Conservation (phyloP, 345 rosid genomes). For the Acer campestre region DNA sequence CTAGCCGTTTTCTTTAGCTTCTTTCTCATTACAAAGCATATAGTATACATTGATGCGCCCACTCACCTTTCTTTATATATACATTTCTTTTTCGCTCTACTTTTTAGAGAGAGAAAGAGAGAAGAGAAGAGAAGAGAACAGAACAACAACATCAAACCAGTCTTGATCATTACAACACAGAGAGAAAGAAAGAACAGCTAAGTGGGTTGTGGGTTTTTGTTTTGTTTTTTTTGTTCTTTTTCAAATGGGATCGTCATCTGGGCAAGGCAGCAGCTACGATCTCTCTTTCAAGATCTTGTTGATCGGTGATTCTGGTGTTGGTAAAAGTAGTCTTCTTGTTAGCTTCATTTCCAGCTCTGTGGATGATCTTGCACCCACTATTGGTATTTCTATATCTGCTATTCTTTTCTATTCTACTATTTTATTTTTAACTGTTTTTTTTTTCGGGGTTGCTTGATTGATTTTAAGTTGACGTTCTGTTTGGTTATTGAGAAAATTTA, state of each 20-base stretch:
- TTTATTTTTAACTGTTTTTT: too few species aligned
- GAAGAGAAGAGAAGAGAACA: slow-evolving; percentile 11
- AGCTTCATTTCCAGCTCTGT: slow-evolving; percentile 82
- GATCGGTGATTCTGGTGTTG: slow-evolving; percentile 96
- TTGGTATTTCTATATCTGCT: slow-evolving; percentile 46
- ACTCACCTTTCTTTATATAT: slow-evolving; percentile 15
- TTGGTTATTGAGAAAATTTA: slow-evolving; percentile 16
- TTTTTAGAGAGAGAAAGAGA: slow-evolving; percentile 20
- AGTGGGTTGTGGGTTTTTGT: neutral
- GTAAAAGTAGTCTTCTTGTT: slow-evolving; percentile 95
- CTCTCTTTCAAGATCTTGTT: slow-evolving; percentile 95
- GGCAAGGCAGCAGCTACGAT: slow-evolving; percentile 67
- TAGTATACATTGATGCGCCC: slow-evolving; percentile 40
- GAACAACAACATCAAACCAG: slow-evolving; percentile 5
- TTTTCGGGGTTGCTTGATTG: neutral
- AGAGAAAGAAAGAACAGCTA: slow-evolving; percentile 3
- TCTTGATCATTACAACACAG: slow-evolving; percentile 33
- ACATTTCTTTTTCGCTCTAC: slow-evolving; percentile 35
- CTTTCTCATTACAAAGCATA: slow-evolving; percentile 30
- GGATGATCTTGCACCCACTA: slow-evolving; percentile 87
- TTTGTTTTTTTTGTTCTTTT: too few species aligned
- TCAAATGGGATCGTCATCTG: slow-evolving; percentile 83
- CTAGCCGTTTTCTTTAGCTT: slow-evolving; percentile 57
- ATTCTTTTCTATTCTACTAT: neutral
- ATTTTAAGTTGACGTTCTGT: neutral